phyloP scores from a whole-genome alignment of 2,329 filamentous ascomycete species.

The Akanthomyces uredinophilus region DNA sequence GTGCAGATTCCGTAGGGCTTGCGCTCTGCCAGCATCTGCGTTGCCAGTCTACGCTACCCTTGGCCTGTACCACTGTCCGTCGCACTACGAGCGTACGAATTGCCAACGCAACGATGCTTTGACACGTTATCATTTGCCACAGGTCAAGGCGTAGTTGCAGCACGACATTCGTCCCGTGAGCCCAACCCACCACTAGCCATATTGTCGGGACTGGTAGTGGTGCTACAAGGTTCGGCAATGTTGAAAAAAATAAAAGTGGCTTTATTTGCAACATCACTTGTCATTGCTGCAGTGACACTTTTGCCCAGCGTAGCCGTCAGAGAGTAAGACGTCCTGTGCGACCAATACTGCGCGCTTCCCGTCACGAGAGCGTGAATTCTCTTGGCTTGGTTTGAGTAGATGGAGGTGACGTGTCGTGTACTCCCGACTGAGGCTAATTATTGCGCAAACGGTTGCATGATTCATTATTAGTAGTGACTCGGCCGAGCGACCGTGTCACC shows the following conservation, averaged over 20 bases:
- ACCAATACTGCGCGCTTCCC: neutral
- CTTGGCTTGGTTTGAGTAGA: neutral
- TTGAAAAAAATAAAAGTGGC: no score
- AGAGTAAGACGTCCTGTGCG: slow-evolving; percentile 1
- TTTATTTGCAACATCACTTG: neutral
- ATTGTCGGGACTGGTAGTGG: no score
- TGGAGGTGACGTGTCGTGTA: neutral
- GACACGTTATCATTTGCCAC: neutral
- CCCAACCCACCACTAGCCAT: no score
- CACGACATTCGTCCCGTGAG: neutral
- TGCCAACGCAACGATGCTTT: neutral
- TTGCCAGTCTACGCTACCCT: neutral
- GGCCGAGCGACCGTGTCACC: no score
- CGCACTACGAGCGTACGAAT: neutral
- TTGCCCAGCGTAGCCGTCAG: neutral
- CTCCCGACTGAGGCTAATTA: neutral
- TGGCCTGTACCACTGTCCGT: neutral
- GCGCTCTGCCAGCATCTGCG: neutral
- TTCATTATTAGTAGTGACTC: neutral
- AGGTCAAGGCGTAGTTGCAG: neutral
- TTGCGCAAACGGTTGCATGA: neutral
- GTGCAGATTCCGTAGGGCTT: neutral
- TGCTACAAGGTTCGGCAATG: neutral
- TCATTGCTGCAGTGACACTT: neutral
- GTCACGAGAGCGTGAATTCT: neutral